Conservation (phyloP, 352 stramenopile species). For the Phytopythium vexans region DNA sequence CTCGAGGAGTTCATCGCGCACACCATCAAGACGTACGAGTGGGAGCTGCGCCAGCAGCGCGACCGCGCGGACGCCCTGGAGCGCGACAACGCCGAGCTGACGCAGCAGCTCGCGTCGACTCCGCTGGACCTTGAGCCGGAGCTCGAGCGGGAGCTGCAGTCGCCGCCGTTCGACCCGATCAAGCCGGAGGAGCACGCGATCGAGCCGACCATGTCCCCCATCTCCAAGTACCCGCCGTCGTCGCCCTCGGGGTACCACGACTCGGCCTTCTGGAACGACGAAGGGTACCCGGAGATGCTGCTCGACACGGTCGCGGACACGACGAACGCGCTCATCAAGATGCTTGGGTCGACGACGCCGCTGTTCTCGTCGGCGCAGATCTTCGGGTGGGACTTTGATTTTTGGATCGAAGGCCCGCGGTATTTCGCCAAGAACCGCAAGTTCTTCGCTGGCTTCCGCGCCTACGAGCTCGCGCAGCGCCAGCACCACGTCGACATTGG, state of each 20-base stretch:
- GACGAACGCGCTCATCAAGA: conserved; percentile 35
- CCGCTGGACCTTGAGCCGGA: conserved; percentile 9
- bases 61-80: conserved; percentile 36
- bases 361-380: conserved; percentile 38
- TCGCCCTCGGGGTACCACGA: not conserved
- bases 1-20: conserved; percentile 64
- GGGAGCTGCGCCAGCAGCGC: conserved; percentile 39
- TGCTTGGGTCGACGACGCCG: conserved; percentile 30
- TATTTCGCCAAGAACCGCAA: conserved; percentile 61
- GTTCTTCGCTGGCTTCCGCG: conserved; percentile 56
- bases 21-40: conserved; percentile 55
- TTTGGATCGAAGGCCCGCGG: conserved; percentile 44
- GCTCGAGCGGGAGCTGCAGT: conserved; percentile 15
- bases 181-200: conserved; percentile 25
- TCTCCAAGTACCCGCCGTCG: conserved; percentile 1
- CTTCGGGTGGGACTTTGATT: conserved; percentile 66
- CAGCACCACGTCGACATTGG: conserved; percentile 45
- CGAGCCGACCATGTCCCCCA: conserved; percentile 6
- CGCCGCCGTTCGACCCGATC: conserved; percentile 15
- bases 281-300: conserved; percentile 16
- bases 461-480: conserved; percentile 47
- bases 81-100: conserved; percentile 40
- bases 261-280: conserved; percentile 5
- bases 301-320: conserved; percentile 32
- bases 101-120: conserved; percentile 12